Percentiles rank a stretch among this genome's conserved stretches.
Conservation (phyloP, 108 stramenopile species). For the Conticribra guillardii region DNA sequence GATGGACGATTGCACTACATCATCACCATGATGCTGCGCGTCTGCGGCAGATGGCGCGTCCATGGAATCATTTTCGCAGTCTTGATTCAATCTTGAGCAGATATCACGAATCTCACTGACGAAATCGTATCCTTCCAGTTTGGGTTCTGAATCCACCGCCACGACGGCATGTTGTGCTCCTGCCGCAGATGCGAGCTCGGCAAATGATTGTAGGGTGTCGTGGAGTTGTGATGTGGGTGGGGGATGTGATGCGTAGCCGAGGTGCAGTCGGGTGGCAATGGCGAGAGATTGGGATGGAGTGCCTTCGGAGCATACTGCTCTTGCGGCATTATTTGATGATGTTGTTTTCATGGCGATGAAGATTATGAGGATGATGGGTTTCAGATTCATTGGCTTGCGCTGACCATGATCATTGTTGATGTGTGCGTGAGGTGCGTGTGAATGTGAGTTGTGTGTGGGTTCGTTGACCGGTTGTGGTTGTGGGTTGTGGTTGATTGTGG, state of each 20-base stretch:
- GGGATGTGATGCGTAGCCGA: conserved; percentile 66
- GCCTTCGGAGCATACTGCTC: no score
- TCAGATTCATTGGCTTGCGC: no score
- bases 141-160: conserved; percentile 74
- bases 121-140: conserved; percentile 63
- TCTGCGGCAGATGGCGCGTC: neutral
- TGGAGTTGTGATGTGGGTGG: conserved; percentile 26
- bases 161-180: conserved; percentile 49
- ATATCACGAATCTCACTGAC: conserved; percentile 46
- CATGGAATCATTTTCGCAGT: neutral
- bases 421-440: no score
- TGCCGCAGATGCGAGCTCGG: conserved; percentile 18
- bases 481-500: no score
- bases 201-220: conserved; percentile 40
- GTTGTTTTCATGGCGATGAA: no score
- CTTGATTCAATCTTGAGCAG: conserved; percentile 29
- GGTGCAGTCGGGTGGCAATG: conserved; percentile 81
- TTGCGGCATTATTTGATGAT: no score
- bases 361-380: no score
- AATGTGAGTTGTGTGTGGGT: no score
- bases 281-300: no score
- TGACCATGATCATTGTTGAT: no score
- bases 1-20: no score
- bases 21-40: neutral
- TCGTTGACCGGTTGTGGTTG: no score